Base-by-base conservation (phyloP, 108 stramenopile species). In the Fragilaria radians region DNA sequence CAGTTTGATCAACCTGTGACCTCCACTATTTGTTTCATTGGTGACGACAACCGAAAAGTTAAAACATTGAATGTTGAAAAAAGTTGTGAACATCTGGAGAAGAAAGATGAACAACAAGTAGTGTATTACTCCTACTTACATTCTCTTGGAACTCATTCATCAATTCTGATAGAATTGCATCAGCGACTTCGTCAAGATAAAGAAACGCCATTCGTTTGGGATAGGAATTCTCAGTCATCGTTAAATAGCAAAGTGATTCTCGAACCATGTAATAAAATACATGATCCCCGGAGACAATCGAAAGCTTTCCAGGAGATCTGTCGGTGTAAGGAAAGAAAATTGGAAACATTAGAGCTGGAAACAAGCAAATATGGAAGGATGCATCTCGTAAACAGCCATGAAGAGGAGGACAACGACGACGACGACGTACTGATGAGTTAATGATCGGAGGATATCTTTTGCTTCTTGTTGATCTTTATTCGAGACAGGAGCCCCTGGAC, bases 121-220 rank as follows among this genome's bases (percentile, higher is more conserved):
- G 19, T 31, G 21, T 9, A 19, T 4, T 56, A n/a, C 52, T 54
- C 28, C 0, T 55, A 57, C 32, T 18, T 31, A 0, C 18, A 33
- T 53, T 81, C n/a, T n/a, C 83, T 17, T 87, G 89, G 61, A 87
- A 86, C 49, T 94, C 90, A 45, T 77, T 64, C 21, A 84, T 70
- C 42, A 97, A 59, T 31, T 91, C 86, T 62, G 82, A 74, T 49
- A 91, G 59, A 65, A 97, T 85, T 17, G 75, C 67, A 66, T 89
- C 83, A 46, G 82, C 77, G 11, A 97, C 73, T 75, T 99, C 96
- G 55, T 95, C 94, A 19, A 99, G 74, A 68, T 96, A 99, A 42
- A 96, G 73, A 67, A 98, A 99, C 11, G 94, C 92, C 49, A 94
- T 63, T 46, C 96, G 83, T 75, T 97, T 97, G n/a, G 98, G 98